A percentile compares a stretch with the other conserved stretches of the same genome.
Conservation (phyloP, 2,329 filamentous ascomycete genomes). For the Ceratocystis cacaofunesta region DNA sequence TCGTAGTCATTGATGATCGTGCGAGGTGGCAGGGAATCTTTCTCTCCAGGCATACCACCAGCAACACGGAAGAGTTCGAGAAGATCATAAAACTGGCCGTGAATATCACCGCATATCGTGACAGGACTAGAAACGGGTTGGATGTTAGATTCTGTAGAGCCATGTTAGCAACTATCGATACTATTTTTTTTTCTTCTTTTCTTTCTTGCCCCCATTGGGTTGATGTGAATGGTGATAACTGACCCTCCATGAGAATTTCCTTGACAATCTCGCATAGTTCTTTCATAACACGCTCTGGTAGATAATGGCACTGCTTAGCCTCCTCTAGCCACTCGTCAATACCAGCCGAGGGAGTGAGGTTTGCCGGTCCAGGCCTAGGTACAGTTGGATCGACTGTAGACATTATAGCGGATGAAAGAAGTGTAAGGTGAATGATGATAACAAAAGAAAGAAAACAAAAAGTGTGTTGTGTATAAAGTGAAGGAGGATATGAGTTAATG, state of each 20-base stretch:
- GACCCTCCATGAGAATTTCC: conserved; percentile 96
- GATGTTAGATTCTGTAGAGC: conserved; percentile 73
- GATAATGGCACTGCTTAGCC: conserved; percentile 92
- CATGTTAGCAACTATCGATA: background rate
- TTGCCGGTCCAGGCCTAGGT: conserved; percentile 82
- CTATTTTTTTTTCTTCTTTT: background rate
- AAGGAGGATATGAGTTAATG: background rate
- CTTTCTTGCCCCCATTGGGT: background rate
- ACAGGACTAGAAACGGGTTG: conserved; percentile 95
- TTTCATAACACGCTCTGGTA: conserved; percentile 96
- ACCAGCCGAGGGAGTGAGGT: conserved; percentile 65
- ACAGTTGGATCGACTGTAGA: conserved; percentile 29
- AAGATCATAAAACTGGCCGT: conserved; percentile 96
- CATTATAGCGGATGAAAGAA: conserved; percentile 8
- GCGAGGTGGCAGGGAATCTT: conserved; percentile 42
- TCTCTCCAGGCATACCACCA: conserved; percentile 84
- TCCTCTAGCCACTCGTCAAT: conserved; percentile 94
- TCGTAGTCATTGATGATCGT: conserved; percentile 78
- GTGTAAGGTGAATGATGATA: background rate
- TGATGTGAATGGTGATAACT: conserved; percentile 12
- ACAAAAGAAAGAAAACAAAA: background rate
- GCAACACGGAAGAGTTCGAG: conserved; percentile 93
- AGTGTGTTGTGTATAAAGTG: background rate
- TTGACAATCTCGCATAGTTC: conserved; percentile 97
- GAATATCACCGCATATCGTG: conserved; percentile 94